Base-by-base conservation (phyloP, 2,329 filamentous ascomycete genomes). In the Neofusicoccum laricinum region DNA sequence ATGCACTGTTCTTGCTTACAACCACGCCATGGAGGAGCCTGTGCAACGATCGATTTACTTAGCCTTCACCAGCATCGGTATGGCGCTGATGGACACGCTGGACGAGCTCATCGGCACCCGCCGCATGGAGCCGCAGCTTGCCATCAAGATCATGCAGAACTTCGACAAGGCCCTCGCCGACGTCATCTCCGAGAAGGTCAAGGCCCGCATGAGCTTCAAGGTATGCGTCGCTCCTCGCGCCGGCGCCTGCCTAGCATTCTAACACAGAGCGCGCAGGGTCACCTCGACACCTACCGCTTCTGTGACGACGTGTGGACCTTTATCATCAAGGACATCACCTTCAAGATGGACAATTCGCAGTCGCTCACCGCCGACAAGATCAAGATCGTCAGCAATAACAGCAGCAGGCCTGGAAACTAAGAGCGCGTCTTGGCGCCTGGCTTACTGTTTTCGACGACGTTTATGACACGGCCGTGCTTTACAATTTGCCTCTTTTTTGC, bases 251-350 rank as follows among this genome's bases (percentile, higher is more conserved):
- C 14, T 43, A 17, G 21, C 12, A 6, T 58, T 15, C 50, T 43
- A 43, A 51, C 57, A 73, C 46, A 75, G 66, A 7, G 61, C 62
- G 63, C 58, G 11, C 71, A 97, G 94, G 95, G 95, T 53, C 95
- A 96, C 75, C 88, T 99, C 68, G 93, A 98, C 77, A 98, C 95
- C 15, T 99, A 99, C 82, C 90, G 95, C 71, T 99, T 99, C 85
- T 99, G 95, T 82, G 95, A 99, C 80, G 95, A 99, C 81, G 95
- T 99, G 65, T 99, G 95, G 95, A 99, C 95, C 1, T 99, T 99
- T 78, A 86, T 99, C 65, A 96, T 99, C 80, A 97, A 97, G 80
- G 95, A 98, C 70, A 93, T 98, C 64, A 93, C 89, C n/a, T 98
- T 99, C 82, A 99, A 99, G 81, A 90, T 98, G 81, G 94, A 98